phyloP scores from a whole-genome alignment of 352 stramenopile species.

The Phytophthora fragariaefolia region DNA sequence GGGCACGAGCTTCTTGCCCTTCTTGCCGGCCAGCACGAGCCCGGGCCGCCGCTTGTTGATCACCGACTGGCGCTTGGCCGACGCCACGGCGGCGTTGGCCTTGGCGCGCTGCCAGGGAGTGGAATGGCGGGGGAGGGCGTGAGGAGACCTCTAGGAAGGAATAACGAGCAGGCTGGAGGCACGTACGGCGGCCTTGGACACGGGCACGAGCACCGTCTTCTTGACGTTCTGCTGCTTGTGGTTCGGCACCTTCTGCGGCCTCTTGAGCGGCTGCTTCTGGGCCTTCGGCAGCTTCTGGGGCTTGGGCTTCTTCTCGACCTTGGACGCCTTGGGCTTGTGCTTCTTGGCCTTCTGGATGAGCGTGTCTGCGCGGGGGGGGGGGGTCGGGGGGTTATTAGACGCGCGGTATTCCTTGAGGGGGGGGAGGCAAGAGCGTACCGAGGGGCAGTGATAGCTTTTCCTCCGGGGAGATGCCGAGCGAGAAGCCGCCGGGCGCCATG shows the following conservation, averaged over 20 bases:
- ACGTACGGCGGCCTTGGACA: conserved; percentile 70
- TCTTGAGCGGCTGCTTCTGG: conserved; percentile 20
- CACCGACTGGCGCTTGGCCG: conserved; percentile 67
- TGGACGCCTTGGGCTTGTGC: no score
- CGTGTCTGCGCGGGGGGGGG: conserved; percentile 30
- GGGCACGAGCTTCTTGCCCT: conserved; percentile 33
- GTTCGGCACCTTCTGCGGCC: conserved; percentile 24
- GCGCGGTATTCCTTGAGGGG: background rate
- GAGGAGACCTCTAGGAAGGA: no score
- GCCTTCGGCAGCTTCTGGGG: background rate
- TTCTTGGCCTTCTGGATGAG: conserved; percentile 55
- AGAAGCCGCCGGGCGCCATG: conserved; percentile 40
- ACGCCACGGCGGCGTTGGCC: conserved; percentile 52
- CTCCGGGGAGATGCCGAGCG: conserved; percentile 60
- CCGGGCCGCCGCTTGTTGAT: conserved; percentile 77
- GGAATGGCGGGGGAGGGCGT: background rate
- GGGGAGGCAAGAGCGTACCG: conserved; percentile 24
- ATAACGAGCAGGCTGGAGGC: no score
- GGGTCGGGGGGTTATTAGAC: no score
- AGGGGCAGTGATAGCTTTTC: conserved; percentile 64
- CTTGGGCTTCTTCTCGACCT: conserved; percentile 33
- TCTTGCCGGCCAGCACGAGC: conserved; percentile 48
- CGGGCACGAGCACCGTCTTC: conserved; percentile 71
- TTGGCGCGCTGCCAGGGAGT: conserved; percentile 41
- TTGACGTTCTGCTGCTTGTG: conserved; percentile 76